phyloP scores from a whole-genome alignment of 257 asterid species.

The Haberlea rhodopensis region DNA sequence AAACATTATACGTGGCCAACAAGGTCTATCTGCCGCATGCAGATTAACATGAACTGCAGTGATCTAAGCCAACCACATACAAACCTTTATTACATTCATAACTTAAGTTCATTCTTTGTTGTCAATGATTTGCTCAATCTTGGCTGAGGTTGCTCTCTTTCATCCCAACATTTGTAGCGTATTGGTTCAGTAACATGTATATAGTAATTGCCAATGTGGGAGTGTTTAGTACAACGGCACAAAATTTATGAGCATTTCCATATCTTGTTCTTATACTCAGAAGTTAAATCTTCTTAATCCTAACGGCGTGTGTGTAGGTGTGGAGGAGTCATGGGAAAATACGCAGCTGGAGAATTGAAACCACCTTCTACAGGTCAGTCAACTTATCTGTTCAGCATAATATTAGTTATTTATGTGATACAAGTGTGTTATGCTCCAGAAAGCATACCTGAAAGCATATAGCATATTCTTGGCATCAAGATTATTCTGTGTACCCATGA shows the following conservation, averaged over 20 bases:
- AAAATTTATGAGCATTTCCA: slow-evolving; percentile 1
- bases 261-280: slow-evolving; percentile 2
- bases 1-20: background rate
- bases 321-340: slow-evolving; percentile 99
- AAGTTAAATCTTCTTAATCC: background rate
- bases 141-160: slow-evolving; percentile 11
- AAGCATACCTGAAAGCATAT: background rate
- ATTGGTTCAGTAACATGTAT: background rate
- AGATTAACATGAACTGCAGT: background rate
- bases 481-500: background rate
- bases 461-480: background rate
- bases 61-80: background rate
- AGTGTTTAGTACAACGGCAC: background rate
- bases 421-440: background rate
- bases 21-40: background rate
- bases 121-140: slow-evolving; percentile 1
- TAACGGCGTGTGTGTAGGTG: slow-evolving; percentile 54
- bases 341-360: slow-evolving; percentile 97
- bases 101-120: background rate
- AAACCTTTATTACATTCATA: background rate
- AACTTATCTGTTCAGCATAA: slow-evolving; percentile 18
- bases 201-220: background rate
- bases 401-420: background rate
- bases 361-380: slow-evolving; percentile 88
- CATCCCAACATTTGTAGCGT: background rate